Conservation (phyloP, 331 rosid species). For the Rhamnella rubrinervis region DNA sequence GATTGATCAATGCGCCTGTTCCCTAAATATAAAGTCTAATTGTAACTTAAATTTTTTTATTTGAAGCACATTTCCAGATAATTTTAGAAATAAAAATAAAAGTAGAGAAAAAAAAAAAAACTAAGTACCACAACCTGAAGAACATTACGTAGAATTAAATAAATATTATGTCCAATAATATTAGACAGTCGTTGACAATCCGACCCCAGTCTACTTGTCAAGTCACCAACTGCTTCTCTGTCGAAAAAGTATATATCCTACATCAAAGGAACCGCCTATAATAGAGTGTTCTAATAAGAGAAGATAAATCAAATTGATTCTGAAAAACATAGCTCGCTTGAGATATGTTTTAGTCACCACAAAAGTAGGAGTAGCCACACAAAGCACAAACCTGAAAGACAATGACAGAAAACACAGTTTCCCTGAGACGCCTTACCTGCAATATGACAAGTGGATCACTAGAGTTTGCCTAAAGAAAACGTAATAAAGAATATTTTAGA, state of each 20-base stretch:
- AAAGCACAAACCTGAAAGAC: conserved; percentile 61
- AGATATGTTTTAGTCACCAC: conserved; percentile 10
- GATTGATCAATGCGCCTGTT: conserved; percentile 64
- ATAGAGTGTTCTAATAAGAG: background rate
- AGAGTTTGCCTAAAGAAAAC: conserved; percentile 1
- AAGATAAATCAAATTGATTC: conserved; percentile 4
- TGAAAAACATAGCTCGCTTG: background rate
- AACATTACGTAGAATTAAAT: conserved; percentile 55
- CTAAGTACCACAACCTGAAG: conserved; percentile 52
- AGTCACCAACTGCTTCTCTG: conserved; percentile 65
- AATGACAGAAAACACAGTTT: conserved; percentile 49
- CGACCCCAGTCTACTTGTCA: conserved; percentile 80
- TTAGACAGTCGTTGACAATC: conserved; percentile 70
- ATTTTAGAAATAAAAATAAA: background rate
- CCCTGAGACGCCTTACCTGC: conserved; percentile 66
- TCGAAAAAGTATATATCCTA: conserved; percentile 80
- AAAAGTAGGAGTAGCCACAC: conserved; percentile 8
- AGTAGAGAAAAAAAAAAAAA: conserved; percentile 18
- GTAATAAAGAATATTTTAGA: background rate
- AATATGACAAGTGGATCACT: conserved; percentile 20
- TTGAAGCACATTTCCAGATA: background rate
- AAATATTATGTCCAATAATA: conserved; percentile 63
- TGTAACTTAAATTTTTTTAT: conserved; percentile 3
- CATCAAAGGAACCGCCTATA: conserved; percentile 33
- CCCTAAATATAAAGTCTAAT: conserved; percentile 53